These are phyloP conservation scores for Effrenium voratum DNA, from an alignment of 73 alveolate species.

Conservation along the genomic window DNA sequence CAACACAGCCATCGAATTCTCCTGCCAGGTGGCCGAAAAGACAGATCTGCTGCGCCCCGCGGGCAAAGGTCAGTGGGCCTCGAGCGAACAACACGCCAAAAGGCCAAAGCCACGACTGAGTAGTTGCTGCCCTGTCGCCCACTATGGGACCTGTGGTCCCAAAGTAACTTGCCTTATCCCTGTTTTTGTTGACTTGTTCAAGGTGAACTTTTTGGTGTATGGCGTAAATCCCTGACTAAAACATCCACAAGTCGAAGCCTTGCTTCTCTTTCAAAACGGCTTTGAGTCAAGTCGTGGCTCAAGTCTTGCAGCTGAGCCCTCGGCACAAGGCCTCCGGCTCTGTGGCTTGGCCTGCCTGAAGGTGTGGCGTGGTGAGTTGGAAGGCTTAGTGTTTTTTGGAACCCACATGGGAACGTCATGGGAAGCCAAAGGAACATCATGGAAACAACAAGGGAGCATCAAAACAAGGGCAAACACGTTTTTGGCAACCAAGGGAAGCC, in stretches of 20 bases:
- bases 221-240: not conserved
- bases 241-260: not conserved
- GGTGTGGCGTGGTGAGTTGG: not conserved
- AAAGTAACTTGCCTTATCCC: too few species aligned
- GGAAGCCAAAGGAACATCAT: not conserved
- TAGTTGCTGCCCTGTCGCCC: too few species aligned
- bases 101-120: too few species aligned
- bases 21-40: conserved; percentile 30
- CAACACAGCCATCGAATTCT: too few species aligned
- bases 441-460: not conserved
- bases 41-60: conserved; percentile 30
- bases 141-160: too few species aligned
- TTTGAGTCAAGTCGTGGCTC: too few species aligned
- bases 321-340: conserved; percentile 66
- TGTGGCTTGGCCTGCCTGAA: conserved; percentile 65
- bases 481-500: not conserved
- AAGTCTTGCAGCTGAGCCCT: too few species aligned
- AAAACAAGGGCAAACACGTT: not conserved
- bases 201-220: not conserved
- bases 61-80: conserved; percentile 69
- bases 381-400: too few species aligned
- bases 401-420: not conserved
- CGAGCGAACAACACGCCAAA: too few species aligned
- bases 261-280: not conserved
- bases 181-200: not conserved